phyloP scores from a whole-genome alignment of 228 moss, liverwort and hornwort genomes.

The Sphagnum magellanicum region DNA sequence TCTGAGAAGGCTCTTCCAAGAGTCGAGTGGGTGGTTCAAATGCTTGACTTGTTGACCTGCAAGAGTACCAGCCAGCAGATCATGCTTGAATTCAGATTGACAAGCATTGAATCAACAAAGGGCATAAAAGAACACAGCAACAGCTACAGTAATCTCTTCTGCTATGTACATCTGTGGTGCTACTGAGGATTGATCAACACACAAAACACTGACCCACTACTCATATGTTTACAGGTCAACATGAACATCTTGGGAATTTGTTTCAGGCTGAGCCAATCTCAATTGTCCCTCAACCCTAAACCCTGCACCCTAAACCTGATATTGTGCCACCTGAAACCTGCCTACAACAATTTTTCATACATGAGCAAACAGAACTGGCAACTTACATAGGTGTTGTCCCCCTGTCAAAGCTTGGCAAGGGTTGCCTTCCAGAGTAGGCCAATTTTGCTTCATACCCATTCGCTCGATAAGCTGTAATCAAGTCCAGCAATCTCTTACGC shows the following conservation, averaged over 20 bases:
- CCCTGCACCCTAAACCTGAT: slow-evolving; percentile 9
- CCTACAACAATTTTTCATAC: not conserved
- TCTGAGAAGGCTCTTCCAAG: slow-evolving; percentile 1
- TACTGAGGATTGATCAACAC: no score
- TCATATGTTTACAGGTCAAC: no score
- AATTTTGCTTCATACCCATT: slow-evolving; percentile 50
- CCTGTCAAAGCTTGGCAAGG: slow-evolving; percentile 24
- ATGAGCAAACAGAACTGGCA: not conserved
- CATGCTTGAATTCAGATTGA: not conserved
- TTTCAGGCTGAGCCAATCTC: not conserved
- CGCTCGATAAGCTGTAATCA: slow-evolving; percentile 75
- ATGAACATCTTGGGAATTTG: not conserved
- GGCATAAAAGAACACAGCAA: not conserved
- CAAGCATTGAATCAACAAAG: not conserved
- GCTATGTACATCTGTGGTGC: no score
- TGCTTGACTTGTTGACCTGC: slow-evolving; percentile 10
- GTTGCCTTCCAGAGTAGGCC: slow-evolving; percentile 47
- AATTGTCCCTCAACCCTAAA: slow-evolving; percentile 13
- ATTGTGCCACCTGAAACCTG: not conserved
- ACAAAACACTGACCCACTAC: no score
- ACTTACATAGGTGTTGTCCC: slow-evolving; percentile 6
- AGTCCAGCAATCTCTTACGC: slow-evolving; percentile 58
- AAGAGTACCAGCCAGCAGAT: not conserved
- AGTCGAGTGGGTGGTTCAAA: slow-evolving; percentile 3
- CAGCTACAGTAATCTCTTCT: not conserved